These are phyloP conservation scores for Metarhizium guizhouense DNA, from an alignment of 2,329 filamentous ascomycete genomes.

Conservation along the genomic window DNA sequence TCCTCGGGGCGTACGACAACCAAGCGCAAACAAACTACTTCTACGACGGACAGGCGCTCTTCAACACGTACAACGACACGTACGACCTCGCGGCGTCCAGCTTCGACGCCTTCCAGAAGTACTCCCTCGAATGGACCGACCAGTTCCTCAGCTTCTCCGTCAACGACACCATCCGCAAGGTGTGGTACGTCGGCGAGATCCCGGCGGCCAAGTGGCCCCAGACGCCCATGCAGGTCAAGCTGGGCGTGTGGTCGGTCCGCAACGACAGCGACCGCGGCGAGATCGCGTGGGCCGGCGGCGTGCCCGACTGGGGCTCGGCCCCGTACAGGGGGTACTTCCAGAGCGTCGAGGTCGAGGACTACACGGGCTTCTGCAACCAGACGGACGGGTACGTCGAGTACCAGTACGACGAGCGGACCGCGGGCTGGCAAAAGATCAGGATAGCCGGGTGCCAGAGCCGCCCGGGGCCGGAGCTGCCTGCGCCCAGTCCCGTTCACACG, in stretches of 20 bases:
- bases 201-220: constrained; percentile 50
- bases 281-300: constrained; percentile 58
- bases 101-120: constrained; percentile 46
- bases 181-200: constrained; percentile 33
- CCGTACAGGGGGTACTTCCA: constrained; percentile 18
- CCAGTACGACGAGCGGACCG: constrained; percentile 16
- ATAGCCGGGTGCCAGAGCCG: constrained; percentile 18
- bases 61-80: constrained; percentile 39
- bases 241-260: constrained; percentile 49
- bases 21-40: constrained; percentile 78
- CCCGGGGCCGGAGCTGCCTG: constrained; percentile 5
- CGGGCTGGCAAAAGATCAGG: constrained; percentile 20
- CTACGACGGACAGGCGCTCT: constrained; percentile 53
- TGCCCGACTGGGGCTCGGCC: constrained; percentile 21
- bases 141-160: constrained; percentile 52
- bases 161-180: constrained; percentile 29
- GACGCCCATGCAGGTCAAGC: constrained; percentile 58
- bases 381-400: constrained; percentile 16
- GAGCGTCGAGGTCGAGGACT: constrained; percentile 19
- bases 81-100: constrained; percentile 32
- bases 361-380: constrained; percentile 18
- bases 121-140: constrained; percentile 59
- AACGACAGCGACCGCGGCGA: constrained; percentile 45
- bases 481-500: constrained; percentile 5
- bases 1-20: constrained; percentile 22